Evolutionary conservation across 163 green algal species (phyloP), one percentile per base, ranked within the genome.

Genomic region (Chlorella variabilis): DNA sequence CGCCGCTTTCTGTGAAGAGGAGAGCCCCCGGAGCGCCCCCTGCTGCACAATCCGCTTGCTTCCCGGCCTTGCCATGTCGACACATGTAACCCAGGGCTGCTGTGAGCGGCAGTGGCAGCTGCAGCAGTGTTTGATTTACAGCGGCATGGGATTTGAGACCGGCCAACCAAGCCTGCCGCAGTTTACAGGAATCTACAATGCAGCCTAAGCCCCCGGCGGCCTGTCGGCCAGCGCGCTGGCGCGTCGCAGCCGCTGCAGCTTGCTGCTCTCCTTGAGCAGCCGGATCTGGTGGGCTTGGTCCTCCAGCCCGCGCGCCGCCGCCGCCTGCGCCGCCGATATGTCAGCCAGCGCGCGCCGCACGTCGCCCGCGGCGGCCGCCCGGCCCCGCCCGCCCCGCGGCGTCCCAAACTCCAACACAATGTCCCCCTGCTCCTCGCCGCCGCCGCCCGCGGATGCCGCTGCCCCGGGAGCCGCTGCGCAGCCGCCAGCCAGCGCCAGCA

Each of bases 221-320:
- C 54, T n/a, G 20, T 63, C 54, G 18, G 54, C 54, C 54, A 63
- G 18, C 18, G 23, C 20, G 18, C 20, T 29, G 54, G 38, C 21
- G 56, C 80, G 76, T 18, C 80, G 65, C 67, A 85, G 11, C 25
- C 48, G 38, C 34, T 66, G 42, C 31, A 82, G 71, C 62, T 82
- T 74, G 63, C 48, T 51, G 45, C 36, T 59, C 71, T 82, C 82
- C 38, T 84, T 65, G 48, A 87, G 67, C 67, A 87, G 65, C 48
- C 80, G 58, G 42, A 87, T 85, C 45, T 87, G 82, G 45, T 87
- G 82, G 3, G 61, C 56, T 36, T 80, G 69, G 75, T 86, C 82
- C 54, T 84, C 82, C 41, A 84, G 34, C 7, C 18, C 51, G 75
- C 75, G 82, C 25, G 62, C 48, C 1, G 62, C 48, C 0, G 76